Evolutionary conservation across 2,329 filamentous ascomycete species (phyloP).

Genomic region (Teratosphaeria zuluensis): DNA sequence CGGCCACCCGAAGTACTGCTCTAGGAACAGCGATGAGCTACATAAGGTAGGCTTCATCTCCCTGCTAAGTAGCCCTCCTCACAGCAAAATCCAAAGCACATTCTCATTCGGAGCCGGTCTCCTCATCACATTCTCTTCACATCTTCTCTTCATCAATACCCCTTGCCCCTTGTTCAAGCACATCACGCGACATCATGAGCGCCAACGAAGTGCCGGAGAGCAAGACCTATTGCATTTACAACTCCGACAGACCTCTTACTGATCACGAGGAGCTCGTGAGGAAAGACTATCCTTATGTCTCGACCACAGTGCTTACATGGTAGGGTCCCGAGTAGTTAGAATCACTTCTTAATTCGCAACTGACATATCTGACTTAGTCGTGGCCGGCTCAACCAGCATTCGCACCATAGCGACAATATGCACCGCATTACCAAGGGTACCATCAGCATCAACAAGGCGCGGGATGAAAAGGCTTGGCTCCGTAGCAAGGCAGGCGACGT

Average conservation of each 20-base stretch:
- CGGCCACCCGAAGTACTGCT: not conserved
- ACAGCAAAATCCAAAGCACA: not conserved
- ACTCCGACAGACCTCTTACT: not conserved
- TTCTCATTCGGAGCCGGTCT: not conserved
- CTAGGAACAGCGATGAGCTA: not conserved
- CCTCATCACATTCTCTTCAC: not conserved
- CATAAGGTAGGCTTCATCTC: not conserved
- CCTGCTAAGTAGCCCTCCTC: not conserved
- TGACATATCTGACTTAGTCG: not conserved
- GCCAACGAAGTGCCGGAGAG: not conserved
- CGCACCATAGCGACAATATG: conserved; percentile 1
- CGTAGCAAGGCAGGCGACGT: not conserved
- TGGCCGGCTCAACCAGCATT: not conserved
- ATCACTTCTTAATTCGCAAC: not conserved
- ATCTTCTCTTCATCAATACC: not conserved
- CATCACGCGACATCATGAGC: not conserved
- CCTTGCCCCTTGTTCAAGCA: not conserved
- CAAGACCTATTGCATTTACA: conserved; percentile 1
- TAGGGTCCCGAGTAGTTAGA: not conserved
- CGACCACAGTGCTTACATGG: conserved; percentile 1
- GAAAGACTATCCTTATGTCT: conserved; percentile 1
- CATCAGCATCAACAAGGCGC: not conserved
- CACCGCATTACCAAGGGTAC: not conserved
- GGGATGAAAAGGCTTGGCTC: not conserved
- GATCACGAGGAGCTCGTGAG: not conserved